Evolutionary conservation across 2,329 filamentous ascomycete species (phyloP), one percentile per base, ranked within the genome.

Genomic region (Trichoderma semiorbis): DNA sequence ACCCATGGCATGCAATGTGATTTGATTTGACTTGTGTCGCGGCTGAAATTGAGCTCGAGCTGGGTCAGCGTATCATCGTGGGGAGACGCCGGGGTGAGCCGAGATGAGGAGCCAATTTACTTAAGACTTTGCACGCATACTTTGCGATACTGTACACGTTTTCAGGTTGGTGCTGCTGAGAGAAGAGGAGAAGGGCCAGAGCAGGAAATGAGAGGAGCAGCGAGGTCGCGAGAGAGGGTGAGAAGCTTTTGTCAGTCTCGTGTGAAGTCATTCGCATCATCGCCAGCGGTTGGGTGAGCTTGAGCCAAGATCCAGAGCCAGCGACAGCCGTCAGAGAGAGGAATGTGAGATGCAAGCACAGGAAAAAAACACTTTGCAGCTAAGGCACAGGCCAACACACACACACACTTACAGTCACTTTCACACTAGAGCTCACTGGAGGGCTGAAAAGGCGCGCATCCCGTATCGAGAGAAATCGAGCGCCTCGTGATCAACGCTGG

Each of bases 11-110:
- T 64, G 60, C 58, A 57, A 26, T 55, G 30, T 70, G 60, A 55
- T 70, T 58, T 47, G 58, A 30, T 55, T 16, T 43, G 39, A 43
- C 16, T 43, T 28, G 32, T 67, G 64, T 58, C 64, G 64, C 47
- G 64, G 64, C 64, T 67, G 64, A 67, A 67, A 57, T 64, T 50
- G 68, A 70, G 68, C 39, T 43, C 60, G 60, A 70, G 68, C 39
- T 64, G 34, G 68, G 68, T 70, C 68, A 70, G 58, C 68, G 68
- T 70, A 36, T 39, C 66, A 69, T 62, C 66, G 66, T 69, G 66
- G 66, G 66, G 57, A 62, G 66, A 69, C 66, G 66, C 66, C 57
- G 66, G 66, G 66, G 66, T 69, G 66, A 62, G 66, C 66, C 66
- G 66, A 69, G 66, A 69, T 69, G 66, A 62, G 47, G 66, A 69